Conservation (phyloP, 2,329 filamentous ascomycete genomes). For the Colletotrichum aenigma region DNA sequence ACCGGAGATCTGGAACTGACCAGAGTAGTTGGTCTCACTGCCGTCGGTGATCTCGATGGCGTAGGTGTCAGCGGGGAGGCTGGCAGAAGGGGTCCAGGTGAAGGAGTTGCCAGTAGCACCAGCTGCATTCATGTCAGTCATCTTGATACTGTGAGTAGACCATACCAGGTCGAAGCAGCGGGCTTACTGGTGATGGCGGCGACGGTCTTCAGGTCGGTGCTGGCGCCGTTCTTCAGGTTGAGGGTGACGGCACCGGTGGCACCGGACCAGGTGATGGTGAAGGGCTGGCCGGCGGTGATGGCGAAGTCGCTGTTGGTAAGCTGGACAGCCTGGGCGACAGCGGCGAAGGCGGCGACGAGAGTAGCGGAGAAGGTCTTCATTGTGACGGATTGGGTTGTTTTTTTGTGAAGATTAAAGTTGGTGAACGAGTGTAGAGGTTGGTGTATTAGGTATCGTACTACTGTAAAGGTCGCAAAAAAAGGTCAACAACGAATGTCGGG, state of each 20-base stretch:
- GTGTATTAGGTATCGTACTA: constrained; percentile 17
- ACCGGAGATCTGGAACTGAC: constrained; percentile 39
- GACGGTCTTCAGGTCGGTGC: constrained; percentile 38
- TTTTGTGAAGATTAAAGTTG: constrained; percentile 6
- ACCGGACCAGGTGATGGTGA: constrained; percentile 47
- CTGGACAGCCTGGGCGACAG: constrained; percentile 32
- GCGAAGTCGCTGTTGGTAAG: constrained; percentile 40
- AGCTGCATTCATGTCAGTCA: constrained; percentile 27
- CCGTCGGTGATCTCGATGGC: constrained; percentile 50
- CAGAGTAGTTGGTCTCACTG: constrained; percentile 47
- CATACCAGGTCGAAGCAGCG: background rate
- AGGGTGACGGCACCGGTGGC: constrained; percentile 46
- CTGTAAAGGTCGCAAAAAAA: constrained; percentile 9
- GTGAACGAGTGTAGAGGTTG: constrained; percentile 8
- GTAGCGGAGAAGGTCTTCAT: constrained; percentile 35
- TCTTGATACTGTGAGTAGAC: background rate
- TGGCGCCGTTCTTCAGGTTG: constrained; percentile 41
- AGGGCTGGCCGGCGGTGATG: constrained; percentile 41
- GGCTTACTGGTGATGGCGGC: constrained; percentile 39
- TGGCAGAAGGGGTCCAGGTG: constrained; percentile 41
- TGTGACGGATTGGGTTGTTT: constrained; percentile 26
- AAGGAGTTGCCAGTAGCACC: constrained; percentile 35
- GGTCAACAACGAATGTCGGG: constrained; percentile 20
- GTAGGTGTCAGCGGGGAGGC: constrained; percentile 43
- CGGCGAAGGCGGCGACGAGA: constrained; percentile 33